phyloP scores from a whole-genome alignment of 495 filamentous ascomycete species.

The Aspergillus funiculosus region DNA sequence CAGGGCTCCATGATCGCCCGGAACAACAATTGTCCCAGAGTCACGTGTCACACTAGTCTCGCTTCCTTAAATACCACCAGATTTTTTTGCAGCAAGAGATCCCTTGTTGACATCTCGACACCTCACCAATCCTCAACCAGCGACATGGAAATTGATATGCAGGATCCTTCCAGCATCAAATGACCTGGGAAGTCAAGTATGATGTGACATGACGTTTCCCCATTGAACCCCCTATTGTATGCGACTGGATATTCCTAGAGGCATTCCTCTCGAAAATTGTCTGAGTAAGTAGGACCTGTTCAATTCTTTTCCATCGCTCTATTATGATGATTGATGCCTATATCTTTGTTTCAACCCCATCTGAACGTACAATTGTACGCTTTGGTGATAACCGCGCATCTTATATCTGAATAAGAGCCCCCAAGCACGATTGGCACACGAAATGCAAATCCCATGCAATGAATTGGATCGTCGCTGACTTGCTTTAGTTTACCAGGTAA shows the following conservation, averaged over 20 bases:
- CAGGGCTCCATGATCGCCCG: conserved; percentile 8
- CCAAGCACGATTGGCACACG: neutral
- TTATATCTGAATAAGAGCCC: conserved; percentile 19
- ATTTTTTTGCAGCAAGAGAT: conserved; percentile 5
- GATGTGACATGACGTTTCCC: too few species aligned
- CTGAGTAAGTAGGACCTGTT: conserved; percentile 10
- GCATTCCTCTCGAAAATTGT: neutral
- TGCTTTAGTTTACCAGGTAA: conserved; percentile 1
- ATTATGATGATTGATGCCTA: conserved; percentile 35
- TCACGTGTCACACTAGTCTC: conserved; percentile 22
- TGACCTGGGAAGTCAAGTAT: neutral
- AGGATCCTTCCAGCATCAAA: too few species aligned
- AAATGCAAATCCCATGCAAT: neutral
- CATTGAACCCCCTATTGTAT: neutral
- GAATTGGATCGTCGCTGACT: conserved; percentile 6
- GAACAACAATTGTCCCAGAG: conserved; percentile 11
- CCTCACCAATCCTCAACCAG: too few species aligned
- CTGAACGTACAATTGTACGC: conserved; percentile 28
- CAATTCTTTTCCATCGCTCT: neutral
- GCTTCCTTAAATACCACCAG: conserved; percentile 15
- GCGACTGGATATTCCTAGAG: too few species aligned
- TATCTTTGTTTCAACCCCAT: conserved; percentile 44
- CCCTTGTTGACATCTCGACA: conserved; percentile 4
- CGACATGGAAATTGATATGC: neutral
- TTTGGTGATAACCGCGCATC: conserved; percentile 27